Base-by-base conservation (phyloP, 1,284 basidiomycete species). In the Ustilago shanxiensis region DNA sequence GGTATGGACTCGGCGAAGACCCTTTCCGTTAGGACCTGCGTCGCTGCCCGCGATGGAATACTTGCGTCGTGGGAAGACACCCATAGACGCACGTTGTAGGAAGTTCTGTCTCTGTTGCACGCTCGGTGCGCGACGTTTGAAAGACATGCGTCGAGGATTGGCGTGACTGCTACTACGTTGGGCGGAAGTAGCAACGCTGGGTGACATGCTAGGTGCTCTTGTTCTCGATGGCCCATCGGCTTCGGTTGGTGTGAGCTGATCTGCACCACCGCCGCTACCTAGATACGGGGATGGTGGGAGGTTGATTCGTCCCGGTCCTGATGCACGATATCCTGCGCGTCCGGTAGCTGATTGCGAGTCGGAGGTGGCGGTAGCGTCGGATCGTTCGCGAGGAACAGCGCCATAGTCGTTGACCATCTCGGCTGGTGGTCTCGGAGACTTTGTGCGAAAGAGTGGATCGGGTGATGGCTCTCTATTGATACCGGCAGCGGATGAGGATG, bases 51-150 rank as follows among this genome's bases (percentile, higher is more conserved):
- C 76, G 6, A 33, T 39, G 7, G 75, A 74, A 2, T 52, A 51
- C 52, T 74, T 73, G 7, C 67, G 53, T 20, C 31, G 54, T 4
- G 71, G 72, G 35, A 78, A 79, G 18, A 77, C 74, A 29, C 70
- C 74, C 73, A 79, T 69, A 14, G 77, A 79, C 11, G 77, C 77
- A 16, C 77, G 75, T 37, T 79, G 70, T 13, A 79, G 62, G 22
- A 79, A 69, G 57, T 66, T 66, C 6, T 67, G 66, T 50, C 70
- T 44, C 14, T 71, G 73, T 14, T 64, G 56, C 10, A 60, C 51
- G 62, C 66, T 66, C 11, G 70, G 75, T 1, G 63, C 54, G 33
- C 75, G 63, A 24, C 75, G 16, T 58, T 77, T 77, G 67, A 77
- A 77, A 44, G 75, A 77, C 75, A 77, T 70, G 13, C 60, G 56